A percentile compares a stretch with the other conserved stretches of the same genome.
phyloP scores from a whole-genome alignment of 495 filamentous ascomycete genomes.

The Ascobolus immersus region DNA sequence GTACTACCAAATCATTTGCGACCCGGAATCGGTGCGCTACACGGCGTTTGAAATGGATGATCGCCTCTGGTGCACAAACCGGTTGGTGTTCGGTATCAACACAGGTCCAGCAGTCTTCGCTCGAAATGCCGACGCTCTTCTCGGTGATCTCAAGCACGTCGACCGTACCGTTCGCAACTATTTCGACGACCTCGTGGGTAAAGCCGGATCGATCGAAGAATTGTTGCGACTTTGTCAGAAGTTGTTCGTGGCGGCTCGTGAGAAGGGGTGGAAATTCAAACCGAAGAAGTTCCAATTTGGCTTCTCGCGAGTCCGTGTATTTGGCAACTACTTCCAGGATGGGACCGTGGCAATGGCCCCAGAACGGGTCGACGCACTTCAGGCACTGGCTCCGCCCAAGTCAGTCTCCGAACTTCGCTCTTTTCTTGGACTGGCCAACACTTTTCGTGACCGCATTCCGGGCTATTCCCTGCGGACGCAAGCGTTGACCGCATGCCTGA shows the following conservation, averaged over 20 bases:
- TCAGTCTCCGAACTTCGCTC: not conserved
- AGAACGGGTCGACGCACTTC: not conserved
- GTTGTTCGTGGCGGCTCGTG: too few relatives aligned
- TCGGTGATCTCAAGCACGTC: not conserved
- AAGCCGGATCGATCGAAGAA: too few relatives aligned
- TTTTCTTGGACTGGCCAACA: not conserved
- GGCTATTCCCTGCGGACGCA: not conserved
- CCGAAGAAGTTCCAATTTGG: not conserved
- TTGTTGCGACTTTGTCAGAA: too few relatives aligned
- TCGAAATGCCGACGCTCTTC: not conserved
- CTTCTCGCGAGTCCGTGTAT: not conserved
- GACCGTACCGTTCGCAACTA: not conserved
- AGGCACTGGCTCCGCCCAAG: not conserved
- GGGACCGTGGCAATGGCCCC: not conserved
- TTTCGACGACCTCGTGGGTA: not conserved
- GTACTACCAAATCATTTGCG: not conserved
- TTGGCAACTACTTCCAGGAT: not conserved
- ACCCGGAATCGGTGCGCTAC: not conserved
- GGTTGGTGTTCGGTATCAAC: not conserved
- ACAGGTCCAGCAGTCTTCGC: not conserved
- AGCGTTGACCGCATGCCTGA: too few relatives aligned
- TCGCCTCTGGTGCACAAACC: not conserved
- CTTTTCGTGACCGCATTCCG: not conserved
- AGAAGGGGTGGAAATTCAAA: constrained; percentile 1
- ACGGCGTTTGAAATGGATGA: not conserved